Evolutionary conservation across 2,329 filamentous ascomycete genomes (phyloP).

Genomic region (Beauveria australis): DNA sequence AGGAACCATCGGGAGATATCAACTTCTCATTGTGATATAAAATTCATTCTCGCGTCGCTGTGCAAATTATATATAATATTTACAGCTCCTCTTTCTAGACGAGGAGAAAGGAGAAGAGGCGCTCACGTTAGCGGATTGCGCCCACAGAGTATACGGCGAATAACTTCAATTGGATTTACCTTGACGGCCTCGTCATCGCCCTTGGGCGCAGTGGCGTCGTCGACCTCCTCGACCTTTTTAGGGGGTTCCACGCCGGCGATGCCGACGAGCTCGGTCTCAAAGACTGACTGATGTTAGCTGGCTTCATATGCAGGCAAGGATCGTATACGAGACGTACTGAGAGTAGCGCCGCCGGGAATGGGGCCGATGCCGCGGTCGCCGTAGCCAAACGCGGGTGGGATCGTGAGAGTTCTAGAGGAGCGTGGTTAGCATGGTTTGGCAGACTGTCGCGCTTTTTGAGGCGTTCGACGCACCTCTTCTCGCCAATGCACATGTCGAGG

Average conservation of each 20-base stretch:
- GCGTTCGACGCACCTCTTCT: constrained; percentile 55
- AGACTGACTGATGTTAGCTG: constrained; percentile 45
- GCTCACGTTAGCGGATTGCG: constrained; percentile 5
- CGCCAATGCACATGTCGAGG: constrained; percentile 89
- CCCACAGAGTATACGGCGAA: constrained; percentile 1
- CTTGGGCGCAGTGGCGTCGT: background rate
- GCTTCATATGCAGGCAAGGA: constrained; percentile 8
- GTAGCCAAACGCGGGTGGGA: constrained; percentile 81
- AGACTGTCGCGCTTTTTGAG: background rate
- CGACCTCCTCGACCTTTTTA: background rate
- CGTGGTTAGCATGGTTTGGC: constrained; percentile 14
- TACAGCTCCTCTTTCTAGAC: constrained; percentile 8
- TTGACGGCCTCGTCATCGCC: background rate
- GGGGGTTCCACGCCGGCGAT: constrained; percentile 59
- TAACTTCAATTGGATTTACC: constrained; percentile 6
- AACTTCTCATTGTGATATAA: background rate
- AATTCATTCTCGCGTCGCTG: constrained; percentile 1
- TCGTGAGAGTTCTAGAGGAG: constrained; percentile 60
- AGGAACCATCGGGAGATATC: too few relatives aligned
- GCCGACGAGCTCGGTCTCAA: constrained; percentile 82
- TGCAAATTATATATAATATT: background rate
- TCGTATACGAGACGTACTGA: constrained; percentile 44
- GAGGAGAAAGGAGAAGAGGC: background rate
- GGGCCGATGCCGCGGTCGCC: constrained; percentile 68
- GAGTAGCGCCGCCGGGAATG: constrained; percentile 72